Conservation (phyloP, 2,329 filamentous ascomycete species). For the Sclerotinia borealis region DNA sequence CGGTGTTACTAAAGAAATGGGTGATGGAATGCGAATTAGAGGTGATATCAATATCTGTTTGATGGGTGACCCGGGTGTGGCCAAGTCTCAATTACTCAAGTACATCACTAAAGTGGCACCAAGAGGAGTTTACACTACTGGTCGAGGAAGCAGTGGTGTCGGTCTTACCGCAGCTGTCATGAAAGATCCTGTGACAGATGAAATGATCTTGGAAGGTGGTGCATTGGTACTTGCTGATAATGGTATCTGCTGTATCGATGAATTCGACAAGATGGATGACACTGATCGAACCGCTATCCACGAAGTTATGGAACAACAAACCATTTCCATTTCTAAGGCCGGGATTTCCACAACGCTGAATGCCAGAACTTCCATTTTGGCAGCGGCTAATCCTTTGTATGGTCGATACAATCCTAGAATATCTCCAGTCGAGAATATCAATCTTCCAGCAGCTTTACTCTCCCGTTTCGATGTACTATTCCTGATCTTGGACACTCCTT, state of each 20-base stretch:
- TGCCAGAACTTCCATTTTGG: constrained; percentile 89
- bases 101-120: constrained; percentile 98
- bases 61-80: constrained; percentile 99
- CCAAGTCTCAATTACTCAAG: constrained; percentile 96
- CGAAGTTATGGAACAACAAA: constrained; percentile 86
- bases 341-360: constrained; percentile 97
- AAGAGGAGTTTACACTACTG: constrained; percentile 75
- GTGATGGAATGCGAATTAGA: constrained; percentile 97
- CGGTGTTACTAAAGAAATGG: constrained; percentile 93
- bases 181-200: constrained; percentile 71
- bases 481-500: constrained; percentile 90
- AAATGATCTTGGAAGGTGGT: constrained; percentile 74
- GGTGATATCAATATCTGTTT: constrained; percentile 98
- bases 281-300: constrained; percentile 73
- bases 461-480: constrained; percentile 98
- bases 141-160: constrained; percentile 74
- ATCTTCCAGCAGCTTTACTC: constrained; percentile 91
- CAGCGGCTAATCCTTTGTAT: constrained; percentile 94
- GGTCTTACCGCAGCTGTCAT: constrained; percentile 78
- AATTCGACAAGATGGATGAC: constrained; percentile 84
- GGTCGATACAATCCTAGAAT: constrained; percentile 97
- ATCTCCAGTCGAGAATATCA: constrained; percentile 98
- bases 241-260: constrained; percentile 78
- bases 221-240: constrained; percentile 75
- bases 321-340: constrained; percentile 79